phyloP scores from a whole-genome alignment of 257 asterid genomes.

The Petrea volubilis region DNA sequence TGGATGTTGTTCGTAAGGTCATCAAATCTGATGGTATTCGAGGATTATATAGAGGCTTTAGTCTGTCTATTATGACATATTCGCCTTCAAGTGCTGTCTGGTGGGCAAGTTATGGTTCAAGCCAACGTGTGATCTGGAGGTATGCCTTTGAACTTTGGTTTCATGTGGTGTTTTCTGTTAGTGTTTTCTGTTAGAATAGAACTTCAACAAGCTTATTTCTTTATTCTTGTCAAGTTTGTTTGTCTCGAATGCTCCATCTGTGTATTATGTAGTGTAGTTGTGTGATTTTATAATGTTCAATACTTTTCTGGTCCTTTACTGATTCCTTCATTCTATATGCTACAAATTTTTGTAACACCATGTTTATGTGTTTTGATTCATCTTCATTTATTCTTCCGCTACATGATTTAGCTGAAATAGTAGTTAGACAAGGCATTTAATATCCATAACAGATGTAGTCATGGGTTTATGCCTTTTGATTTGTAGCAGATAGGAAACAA shows the following conservation, averaged over 20 bases:
- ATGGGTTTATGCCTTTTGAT: background rate
- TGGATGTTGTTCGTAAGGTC: constrained; percentile 89
- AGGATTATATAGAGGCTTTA: constrained; percentile 93
- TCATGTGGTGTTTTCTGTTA: constrained; percentile 4
- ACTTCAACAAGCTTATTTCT: no score
- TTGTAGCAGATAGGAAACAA: background rate
- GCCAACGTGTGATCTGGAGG: constrained; percentile 97
- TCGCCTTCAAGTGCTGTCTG: constrained; percentile 99
- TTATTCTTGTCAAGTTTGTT: constrained; percentile 1
- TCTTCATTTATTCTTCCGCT: background rate
- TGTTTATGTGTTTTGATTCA: background rate
- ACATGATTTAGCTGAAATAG: background rate
- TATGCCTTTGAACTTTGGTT: constrained; percentile 15
- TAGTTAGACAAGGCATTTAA: background rate
- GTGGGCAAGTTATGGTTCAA: constrained; percentile 99
- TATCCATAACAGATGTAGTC: background rate
- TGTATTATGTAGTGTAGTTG: no score
- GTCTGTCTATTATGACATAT: constrained; percentile 88
- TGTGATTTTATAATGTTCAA: no score
- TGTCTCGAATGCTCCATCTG: no score
- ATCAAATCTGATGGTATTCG: constrained; percentile 85
- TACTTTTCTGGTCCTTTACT: background rate
- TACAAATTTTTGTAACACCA: background rate
- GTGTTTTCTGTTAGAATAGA: no score
- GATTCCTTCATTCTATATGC: background rate